phyloP scores from a whole-genome alignment of 495 filamentous ascomycete species.

The Astrocystis sublimbata region DNA sequence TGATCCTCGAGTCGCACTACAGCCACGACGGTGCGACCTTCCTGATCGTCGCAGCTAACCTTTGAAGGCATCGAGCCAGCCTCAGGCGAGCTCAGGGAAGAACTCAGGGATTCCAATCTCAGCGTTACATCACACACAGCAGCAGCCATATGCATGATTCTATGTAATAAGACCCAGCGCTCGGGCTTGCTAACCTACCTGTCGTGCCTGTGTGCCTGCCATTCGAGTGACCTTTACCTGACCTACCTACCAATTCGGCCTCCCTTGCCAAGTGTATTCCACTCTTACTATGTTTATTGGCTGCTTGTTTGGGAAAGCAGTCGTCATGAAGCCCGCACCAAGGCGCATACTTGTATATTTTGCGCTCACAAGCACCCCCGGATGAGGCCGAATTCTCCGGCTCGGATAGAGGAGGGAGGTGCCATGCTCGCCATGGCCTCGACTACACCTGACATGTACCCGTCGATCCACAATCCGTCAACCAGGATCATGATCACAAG shows the following conservation, averaged over 20 bases:
- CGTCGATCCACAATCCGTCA: conserved; percentile 1
- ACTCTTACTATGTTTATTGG: background rate
- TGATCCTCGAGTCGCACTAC: conserved; percentile 13
- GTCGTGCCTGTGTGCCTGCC: no score
- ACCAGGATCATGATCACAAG: conserved; percentile 5
- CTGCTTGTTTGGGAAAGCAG: conserved; percentile 4
- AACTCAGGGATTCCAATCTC: conserved; percentile 15
- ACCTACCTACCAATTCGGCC: background rate
- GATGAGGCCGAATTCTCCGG: background rate
- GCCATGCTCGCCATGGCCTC: conserved; percentile 4
- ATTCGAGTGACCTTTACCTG: no score
- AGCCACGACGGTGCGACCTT: conserved; percentile 1
- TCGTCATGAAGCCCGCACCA: conserved; percentile 12
- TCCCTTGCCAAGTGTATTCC: conserved; percentile 8
- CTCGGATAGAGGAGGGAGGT: conserved; percentile 13
- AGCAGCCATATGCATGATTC: background rate
- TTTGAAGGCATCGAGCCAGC: conserved; percentile 18
- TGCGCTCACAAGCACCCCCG: background rate
- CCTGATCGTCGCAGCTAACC: conserved; percentile 14
- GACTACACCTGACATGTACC: background rate
- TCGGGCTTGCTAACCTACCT: background rate
- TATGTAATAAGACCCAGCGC: background rate
- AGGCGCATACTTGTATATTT: background rate
- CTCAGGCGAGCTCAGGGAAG: no score
- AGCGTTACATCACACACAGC: conserved; percentile 12